Percentiles rank a stretch among this genome's conserved stretches.
phyloP scores from a whole-genome alignment of 2,329 filamentous ascomycete genomes.

The Paraphaeosphaeria sporulosa region DNA sequence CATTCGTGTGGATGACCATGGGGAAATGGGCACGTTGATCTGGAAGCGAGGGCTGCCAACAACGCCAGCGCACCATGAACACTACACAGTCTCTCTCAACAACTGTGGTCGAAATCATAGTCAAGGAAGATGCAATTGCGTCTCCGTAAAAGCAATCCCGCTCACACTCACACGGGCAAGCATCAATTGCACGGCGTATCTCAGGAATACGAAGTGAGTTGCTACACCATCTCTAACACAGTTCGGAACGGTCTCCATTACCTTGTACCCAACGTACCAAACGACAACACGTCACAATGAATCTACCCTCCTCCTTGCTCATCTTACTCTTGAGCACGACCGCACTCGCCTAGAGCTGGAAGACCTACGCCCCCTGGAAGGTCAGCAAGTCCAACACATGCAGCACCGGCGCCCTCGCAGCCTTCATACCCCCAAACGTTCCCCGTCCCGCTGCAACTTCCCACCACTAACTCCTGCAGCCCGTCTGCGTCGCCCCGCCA shows the following conservation, averaged over 20 bases:
- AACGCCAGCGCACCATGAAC: neutral
- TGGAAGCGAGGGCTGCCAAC: neutral
- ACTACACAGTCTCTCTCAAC: neutral
- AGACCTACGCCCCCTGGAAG: neutral
- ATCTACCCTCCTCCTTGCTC: neutral
- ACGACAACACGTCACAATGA: neutral
- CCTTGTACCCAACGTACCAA: too few species aligned
- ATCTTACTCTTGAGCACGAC: neutral
- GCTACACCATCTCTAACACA: neutral
- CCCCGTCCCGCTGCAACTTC: neutral
- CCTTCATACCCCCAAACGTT: neutral
- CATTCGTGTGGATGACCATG: too few species aligned
- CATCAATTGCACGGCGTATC: neutral
- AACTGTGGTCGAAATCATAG: neutral
- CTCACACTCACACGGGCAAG: too few species aligned
- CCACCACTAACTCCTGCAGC: neutral
- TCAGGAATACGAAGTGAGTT: neutral
- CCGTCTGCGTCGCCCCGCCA: neutral
- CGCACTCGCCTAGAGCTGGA: neutral
- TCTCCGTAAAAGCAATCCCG: too few species aligned
- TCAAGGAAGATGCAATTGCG: neutral
- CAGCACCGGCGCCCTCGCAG: neutral
- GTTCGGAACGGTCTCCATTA: neutral
- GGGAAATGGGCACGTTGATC: neutral
- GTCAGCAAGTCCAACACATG: neutral